Base-by-base conservation (phyloP, 306 rosid genomes). In the Sicyos baderoa region DNA sequence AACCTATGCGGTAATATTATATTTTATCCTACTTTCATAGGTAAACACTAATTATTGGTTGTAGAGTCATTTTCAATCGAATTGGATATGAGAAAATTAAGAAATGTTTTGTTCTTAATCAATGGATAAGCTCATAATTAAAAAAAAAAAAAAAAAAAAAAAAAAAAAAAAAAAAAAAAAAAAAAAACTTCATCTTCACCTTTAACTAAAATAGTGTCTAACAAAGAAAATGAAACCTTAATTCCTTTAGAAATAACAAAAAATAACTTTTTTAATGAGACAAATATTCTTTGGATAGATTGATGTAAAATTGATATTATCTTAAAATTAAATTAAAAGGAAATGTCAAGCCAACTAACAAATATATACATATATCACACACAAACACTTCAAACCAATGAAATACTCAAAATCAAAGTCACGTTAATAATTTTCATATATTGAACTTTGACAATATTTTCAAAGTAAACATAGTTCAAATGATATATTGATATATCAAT, bases 161-260 rank as follows among this genome's bases (percentile, higher is more conserved):
- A n/a, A n/a, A n/a, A n/a, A n/a, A n/a, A n/a, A n/a, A n/a, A n/a
- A n/a, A n/a, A n/a, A n/a, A n/a, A n/a, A n/a, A n/a, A 60, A 8
- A 7, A 60, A n/a, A 60, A 8, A 7, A 60, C n/a, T n/a, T 5
- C 44, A 18, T 59, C 65, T 59, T 29, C 65, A 59, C 65, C 15
- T 15, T 59, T 59, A 59, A 59, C 44, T 59, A 57, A 60, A 62
- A 37, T 62, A 37, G 47, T 9, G 50, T 10, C n/a, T 59, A 29
- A 40, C 45, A 40, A 40, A 7, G 12, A 40, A 40, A 40, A 17
- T 62, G 3, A 62, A 35, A 62, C 50, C 50, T n/a, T 35, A 60
- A 60, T 60, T 37, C 15, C 68, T 62, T 62, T 40, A 17, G 1
- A 62, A 62, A 62, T 62, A 62, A 62, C 50, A 62, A 37, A 62